phyloP scores from a whole-genome alignment of 495 filamentous ascomycete genomes.

The Daldinia childiae region DNA sequence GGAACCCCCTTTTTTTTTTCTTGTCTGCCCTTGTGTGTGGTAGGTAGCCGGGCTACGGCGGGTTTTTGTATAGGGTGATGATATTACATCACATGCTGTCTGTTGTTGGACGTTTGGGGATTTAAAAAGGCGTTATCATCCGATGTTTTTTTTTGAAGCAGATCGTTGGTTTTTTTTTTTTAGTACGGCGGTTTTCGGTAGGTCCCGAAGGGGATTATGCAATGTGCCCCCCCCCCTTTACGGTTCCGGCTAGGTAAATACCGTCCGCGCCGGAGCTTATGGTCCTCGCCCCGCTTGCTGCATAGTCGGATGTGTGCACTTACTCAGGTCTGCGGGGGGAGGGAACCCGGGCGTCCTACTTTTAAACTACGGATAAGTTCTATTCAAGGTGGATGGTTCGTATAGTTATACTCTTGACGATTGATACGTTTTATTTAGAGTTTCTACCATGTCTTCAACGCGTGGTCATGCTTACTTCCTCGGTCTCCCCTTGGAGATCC shows the following conservation, averaged over 20 bases:
- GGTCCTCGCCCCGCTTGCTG: constrained; percentile 28
- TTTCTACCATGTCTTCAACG: constrained; percentile 11
- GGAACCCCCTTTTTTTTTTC: too few relatives aligned
- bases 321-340: constrained; percentile 25
- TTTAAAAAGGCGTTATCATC: background rate
- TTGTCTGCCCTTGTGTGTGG: background rate
- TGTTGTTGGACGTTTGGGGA: background rate
- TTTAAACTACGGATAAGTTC: constrained; percentile 3
- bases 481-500: constrained; percentile 30
- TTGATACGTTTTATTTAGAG: background rate
- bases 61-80: background rate
- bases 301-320: constrained; percentile 18
- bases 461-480: constrained; percentile 12
- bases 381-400: background rate
- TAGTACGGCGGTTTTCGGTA: constrained; percentile 17
- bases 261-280: constrained; percentile 19
- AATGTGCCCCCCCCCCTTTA: background rate
- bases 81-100: background rate
- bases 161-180: constrained; percentile 9
- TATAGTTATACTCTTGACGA: background rate
- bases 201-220: constrained; percentile 22
- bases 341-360: constrained; percentile 22
- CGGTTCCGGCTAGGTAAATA: constrained; percentile 5
- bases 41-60: background rate
- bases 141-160: constrained; percentile 8